Evolutionary conservation across 495 filamentous ascomycete genomes (phyloP).

Genomic region (Tuber microsphaerosporum): DNA sequence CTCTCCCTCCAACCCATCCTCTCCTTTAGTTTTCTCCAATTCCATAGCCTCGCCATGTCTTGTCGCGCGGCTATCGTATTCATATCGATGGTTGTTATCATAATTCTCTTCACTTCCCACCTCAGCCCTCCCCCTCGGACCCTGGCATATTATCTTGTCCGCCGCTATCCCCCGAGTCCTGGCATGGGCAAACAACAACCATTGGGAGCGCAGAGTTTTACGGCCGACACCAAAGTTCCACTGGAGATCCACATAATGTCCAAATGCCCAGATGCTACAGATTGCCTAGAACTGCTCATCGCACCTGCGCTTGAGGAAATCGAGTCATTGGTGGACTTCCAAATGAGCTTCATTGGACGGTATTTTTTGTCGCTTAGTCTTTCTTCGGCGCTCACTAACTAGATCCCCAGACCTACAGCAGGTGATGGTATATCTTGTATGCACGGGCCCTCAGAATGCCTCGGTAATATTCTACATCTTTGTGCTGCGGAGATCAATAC

Average conservation of each 20-base stretch:
- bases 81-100: not conserved
- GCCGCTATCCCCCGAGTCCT: not conserved
- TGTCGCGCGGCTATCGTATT: not conserved
- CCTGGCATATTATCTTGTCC: not conserved
- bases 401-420: constrained; percentile 4
- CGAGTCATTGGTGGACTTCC: constrained; percentile 79
- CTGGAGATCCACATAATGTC: constrained; percentile 90
- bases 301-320: constrained; percentile 79
- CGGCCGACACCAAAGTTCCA: constrained; percentile 50
- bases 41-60: not conserved
- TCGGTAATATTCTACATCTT: constrained; percentile 88
- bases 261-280: constrained; percentile 83
- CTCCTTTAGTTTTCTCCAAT: not conserved
- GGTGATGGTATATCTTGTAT: constrained; percentile 69
- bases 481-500: constrained; percentile 70
- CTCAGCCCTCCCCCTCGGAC: not conserved
- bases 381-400: not conserved
- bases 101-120: not conserved
- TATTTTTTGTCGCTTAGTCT: constrained; percentile 42
- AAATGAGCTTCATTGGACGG: constrained; percentile 81
- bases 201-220: not conserved
- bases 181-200: not conserved
- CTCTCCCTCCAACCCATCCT: not conserved
- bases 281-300: constrained; percentile 72
- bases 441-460: constrained; percentile 83